Base-by-base conservation (phyloP, 2,329 filamentous ascomycete genomes). In the Hymenoscyphus repandus region DNA sequence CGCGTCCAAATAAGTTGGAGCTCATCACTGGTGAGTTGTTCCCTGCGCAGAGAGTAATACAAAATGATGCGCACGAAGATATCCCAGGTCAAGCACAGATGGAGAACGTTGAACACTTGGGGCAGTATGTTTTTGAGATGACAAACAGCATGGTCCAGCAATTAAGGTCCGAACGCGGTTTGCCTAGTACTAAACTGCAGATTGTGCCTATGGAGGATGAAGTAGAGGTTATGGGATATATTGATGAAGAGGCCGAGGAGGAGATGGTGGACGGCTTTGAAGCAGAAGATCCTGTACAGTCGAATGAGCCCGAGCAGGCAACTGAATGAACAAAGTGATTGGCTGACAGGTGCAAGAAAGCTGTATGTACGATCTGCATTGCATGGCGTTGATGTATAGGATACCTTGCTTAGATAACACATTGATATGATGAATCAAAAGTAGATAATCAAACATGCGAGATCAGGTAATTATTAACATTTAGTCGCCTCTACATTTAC, bases 91-190 rank as follows among this genome's bases (percentile, higher is more conserved):
- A 80, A 61, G 85, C 83, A 1, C 75, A 82, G 17, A 97, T 99
- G 88, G 88, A 92, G 62, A 82, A 87, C 32, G 85, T 97, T 1
- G 92, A 99, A 72, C 93, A 99, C 72, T 70, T 99, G 33, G 93
- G 93, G 0, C 87, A 96, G 70, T 99, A 96, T 68, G 92, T 99
- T 18, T 96, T 82, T 66, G 89, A 99, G 69, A 99, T 99, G 90
- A 95, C 90, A 3, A 80, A 86, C 32, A 51, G 64, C 9, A 67
- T 64, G 38, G 59, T 67, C 5, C 57, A 63, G 48, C 63, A 68
- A 45, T 33, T 67, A 13, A 58, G 61, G 42, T 57, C 59, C 20
- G 57, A 66, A 48, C 58, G 58, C 41, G 63, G 64, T 1, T 51
- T 66, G 18, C 55, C 57, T 2, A 60, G 56, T 33, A 52, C 46